Base-by-base conservation (phyloP, 1,284 basidiomycete species). In the Trichosporon faecale region DNA sequence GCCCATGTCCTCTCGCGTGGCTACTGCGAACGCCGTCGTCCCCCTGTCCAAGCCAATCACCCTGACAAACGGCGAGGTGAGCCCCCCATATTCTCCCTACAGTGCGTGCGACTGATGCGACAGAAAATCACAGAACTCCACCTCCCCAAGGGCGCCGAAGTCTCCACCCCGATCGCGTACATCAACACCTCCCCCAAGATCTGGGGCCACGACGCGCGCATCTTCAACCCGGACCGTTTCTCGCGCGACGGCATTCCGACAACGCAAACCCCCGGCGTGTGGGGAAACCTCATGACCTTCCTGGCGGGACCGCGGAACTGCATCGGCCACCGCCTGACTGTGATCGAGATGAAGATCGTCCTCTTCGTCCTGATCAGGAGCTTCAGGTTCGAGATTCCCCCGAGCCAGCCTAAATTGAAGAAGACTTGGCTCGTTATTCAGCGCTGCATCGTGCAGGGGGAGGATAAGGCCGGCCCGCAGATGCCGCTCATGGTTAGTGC, bases 1-100 rank as follows among this genome's bases (percentile, higher is more conserved):
- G 5, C 86, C 88, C 5, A 85, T 84, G 64, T 91, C 90, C 7
- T 88, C 90, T 83, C 86, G 91, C 18, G 86, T 88, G 11, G 37
- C 84, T 7, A 86, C 85, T 16, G 78, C 85, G n/a, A 88, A 88
- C 72, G 86, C 88, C 68, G 85, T 88, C 40, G 86, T 93, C 46
- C 91, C 92, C 9, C 84, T 91, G 9, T 76, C 79, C 23, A 76
- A 75, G 31, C 85, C 85, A 0, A 75, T 85, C 23, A 75, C 65
- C 29, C 82, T 80, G 7, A 69, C 74, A 52, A 76, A 85, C 60
- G 86, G 85, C 25, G 75, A 79, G 37, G 74, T 80, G 57, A 79
- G 49, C 25, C 3, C 6, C 40, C n/a, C n/a, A n/a, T n/a, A n/a
- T n/a, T n/a, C n/a, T n/a, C n/a, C n/a, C n/a, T n/a, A n/a, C n/a